phyloP scores from a whole-genome alignment of 805 yeast species.

The Sugiyamaella valdiviana region DNA sequence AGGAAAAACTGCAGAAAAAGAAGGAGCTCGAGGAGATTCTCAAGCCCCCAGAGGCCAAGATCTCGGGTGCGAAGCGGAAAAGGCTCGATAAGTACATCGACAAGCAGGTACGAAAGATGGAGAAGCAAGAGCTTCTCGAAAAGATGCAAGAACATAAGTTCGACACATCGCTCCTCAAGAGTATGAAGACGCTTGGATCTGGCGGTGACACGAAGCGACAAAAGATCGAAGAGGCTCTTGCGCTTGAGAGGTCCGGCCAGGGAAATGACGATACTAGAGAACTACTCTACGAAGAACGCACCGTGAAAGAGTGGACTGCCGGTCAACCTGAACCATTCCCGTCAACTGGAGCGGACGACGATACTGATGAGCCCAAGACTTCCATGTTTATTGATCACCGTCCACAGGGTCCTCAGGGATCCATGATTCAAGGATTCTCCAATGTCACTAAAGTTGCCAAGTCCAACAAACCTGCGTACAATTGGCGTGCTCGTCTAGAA shows the following conservation, averaged over 20 bases:
- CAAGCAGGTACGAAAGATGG: constrained; percentile 83
- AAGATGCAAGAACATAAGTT: constrained; percentile 60
- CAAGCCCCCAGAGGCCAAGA: constrained; percentile 58
- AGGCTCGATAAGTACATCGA: constrained; percentile 83
- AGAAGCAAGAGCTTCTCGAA: constrained; percentile 67
- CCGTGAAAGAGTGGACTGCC: constrained; percentile 53
- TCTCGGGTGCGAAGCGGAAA: constrained; percentile 63
- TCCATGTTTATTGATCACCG: constrained; percentile 65
- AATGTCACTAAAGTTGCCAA: constrained; percentile 29
- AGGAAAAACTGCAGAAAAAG: constrained; percentile 59
- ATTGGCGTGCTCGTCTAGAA: constrained; percentile 63
- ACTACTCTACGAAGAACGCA: constrained; percentile 64
- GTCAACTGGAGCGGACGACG: no score
- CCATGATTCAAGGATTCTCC: constrained; percentile 46
- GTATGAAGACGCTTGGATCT: constrained; percentile 73
- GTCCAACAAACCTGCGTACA: constrained; percentile 50
- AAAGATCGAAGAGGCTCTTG: constrained; percentile 66
- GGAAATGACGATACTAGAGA: constrained; percentile 55
- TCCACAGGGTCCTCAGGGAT: constrained; percentile 53
- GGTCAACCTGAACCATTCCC: constrained; percentile 9
- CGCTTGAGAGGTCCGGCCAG: constrained; percentile 65
- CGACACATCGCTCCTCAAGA: constrained; percentile 62
- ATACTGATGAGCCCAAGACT: constrained; percentile 17
- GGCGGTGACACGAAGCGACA: constrained; percentile 63
- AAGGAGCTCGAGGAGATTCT: constrained; percentile 56